phyloP scores from a whole-genome alignment of 2,329 filamentous ascomycete genomes.

The Colletotrichum endophyticum region DNA sequence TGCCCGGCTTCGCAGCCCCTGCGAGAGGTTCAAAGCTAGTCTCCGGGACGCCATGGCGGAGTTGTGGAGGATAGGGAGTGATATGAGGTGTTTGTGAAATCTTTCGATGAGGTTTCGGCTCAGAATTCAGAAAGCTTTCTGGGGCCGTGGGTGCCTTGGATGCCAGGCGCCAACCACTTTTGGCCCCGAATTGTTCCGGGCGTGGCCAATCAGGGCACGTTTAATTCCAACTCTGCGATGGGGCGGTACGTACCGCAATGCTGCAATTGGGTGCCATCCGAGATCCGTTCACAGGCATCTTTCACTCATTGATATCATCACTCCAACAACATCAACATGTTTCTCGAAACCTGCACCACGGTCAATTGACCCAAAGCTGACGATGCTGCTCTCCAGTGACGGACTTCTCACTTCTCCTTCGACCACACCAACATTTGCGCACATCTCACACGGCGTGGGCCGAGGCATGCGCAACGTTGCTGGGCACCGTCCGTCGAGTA shows the following conservation, averaged over 20 bases:
- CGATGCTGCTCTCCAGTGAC: neutral
- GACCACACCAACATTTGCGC: neutral
- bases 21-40: slow-evolving; percentile 93
- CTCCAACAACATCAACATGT: neutral
- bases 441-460: too few relatives aligned
- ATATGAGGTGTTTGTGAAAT: slow-evolving; percentile 63
- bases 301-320: neutral
- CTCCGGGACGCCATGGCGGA: slow-evolving; percentile 91
- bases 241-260: neutral
- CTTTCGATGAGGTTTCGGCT: slow-evolving; percentile 44
- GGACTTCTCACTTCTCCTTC: neutral
- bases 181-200: slow-evolving; percentile 41
- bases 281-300: neutral
- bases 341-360: neutral
- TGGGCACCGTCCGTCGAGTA: neutral
- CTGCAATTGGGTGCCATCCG: neutral
- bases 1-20: slow-evolving; percentile 86
- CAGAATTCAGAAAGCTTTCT: slow-evolving; percentile 47
- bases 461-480: neutral
- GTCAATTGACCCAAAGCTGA: neutral
- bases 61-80: slow-evolving; percentile 53
- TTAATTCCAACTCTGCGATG: slow-evolving; percentile 1
- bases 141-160: slow-evolving; percentile 46
- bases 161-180: slow-evolving; percentile 43
- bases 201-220: slow-evolving; percentile 36